Percentiles rank a stretch among this genome's conserved stretches.
Conservation (phyloP, 352 stramenopile species). For the Phytophthora pistaciae region DNA sequence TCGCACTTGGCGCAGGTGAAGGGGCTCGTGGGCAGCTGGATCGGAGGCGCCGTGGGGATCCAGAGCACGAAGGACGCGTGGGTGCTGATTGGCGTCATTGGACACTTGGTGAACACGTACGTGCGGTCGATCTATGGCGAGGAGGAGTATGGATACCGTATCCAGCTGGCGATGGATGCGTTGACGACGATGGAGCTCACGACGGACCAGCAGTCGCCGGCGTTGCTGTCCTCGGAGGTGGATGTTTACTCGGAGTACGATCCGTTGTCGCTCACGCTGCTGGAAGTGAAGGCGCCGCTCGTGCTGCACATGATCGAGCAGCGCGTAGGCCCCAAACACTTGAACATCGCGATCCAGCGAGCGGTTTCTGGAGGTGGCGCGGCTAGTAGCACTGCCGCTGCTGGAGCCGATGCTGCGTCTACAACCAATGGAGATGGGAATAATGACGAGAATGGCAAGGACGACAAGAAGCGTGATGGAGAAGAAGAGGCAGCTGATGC, state of each 20-base stretch:
- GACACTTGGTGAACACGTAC: constrained; percentile 86
- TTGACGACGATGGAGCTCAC: constrained; percentile 88
- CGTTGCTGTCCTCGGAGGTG: constrained; percentile 77
- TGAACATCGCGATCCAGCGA: constrained; percentile 83
- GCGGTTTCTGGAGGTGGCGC: constrained; percentile 56
- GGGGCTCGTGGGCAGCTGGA: constrained; percentile 80
- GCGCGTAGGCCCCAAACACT: constrained; percentile 74
- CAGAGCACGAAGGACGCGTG: constrained; percentile 89
- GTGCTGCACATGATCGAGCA: constrained; percentile 92
- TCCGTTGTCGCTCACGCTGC: constrained; percentile 70
- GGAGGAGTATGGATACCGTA: constrained; percentile 88
- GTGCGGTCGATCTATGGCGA: constrained; percentile 83
- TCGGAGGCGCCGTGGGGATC: constrained; percentile 80
- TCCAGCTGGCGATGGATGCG: constrained; percentile 87
- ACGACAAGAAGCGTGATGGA: constrained; percentile 45
- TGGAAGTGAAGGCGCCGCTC: constrained; percentile 84
- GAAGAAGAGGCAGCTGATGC: constrained; percentile 46
- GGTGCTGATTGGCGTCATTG: constrained; percentile 85
- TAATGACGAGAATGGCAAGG: constrained; percentile 38
- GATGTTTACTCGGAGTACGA: constrained; percentile 90
- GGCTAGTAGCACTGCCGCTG: constrained; percentile 30
- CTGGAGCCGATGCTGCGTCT: constrained; percentile 33
- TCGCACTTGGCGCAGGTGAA: constrained; percentile 88
- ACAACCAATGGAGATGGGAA: constrained; percentile 45
- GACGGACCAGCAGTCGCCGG: constrained; percentile 66